Evolutionary conservation across 805 yeast species (phyloP), one percentile per base, ranked within the genome.

Genomic region (Hanseniaspora pseudoguilliermondii): DNA sequence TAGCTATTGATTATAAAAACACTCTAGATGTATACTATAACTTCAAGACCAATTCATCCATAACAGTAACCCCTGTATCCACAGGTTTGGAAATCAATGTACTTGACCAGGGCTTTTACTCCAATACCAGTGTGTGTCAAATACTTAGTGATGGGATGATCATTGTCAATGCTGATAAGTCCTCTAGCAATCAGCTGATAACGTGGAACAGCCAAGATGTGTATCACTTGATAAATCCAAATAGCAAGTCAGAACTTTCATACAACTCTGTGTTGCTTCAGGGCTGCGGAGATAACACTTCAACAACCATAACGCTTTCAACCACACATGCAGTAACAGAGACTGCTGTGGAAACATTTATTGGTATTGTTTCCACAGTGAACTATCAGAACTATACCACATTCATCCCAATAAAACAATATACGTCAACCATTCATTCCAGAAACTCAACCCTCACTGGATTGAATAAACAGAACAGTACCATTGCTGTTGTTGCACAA

Each of bases 131-230:
- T 23, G 57, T 58, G 3, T 64, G 66, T 44, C 58, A 55, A 34
- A 58, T 60, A n/a, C 40, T 64, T 46, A 57, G 57, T 18, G 60
- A 62, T 20, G 66, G 66, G 46, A 63, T 63, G 65, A 53, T 64
- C 27, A 59, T 64, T 53, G 54, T 59, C 18, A 61, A 57, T 6
- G 61, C 59, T 49, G 64, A 61, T 51, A 53, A 58, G 10, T 29
- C 57, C 3, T 39, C 47, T 11, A 57, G 57, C 50, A 50, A 46
- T 48, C 59, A 63, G 5, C 48, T 64, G 59, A 52, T 64, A 34
- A 60, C 66, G 8, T 64, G 66, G 66, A 58, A 61, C 51, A 61
- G 60, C 32, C 58, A 59, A 53, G 60, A 60, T 21, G 65, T 64
- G 13, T 64, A 63, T 59, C 65, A 64, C 34, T 53, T 64, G 54